A percentile compares a stretch with the other conserved stretches of the same genome.
Conservation (phyloP, 495 filamentous ascomycete species). For the Endocarpon pusillum region DNA sequence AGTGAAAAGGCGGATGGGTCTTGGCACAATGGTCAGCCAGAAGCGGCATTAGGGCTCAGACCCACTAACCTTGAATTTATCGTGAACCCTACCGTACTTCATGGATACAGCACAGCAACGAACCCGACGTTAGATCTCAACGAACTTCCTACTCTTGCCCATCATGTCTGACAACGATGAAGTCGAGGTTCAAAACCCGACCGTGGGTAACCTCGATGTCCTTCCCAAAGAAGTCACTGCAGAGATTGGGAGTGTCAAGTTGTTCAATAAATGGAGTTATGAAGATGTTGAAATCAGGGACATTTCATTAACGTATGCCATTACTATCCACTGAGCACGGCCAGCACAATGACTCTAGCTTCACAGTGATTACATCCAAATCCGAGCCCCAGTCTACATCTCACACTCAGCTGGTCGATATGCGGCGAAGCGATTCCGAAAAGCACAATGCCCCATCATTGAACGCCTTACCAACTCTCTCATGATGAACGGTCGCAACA, state of each 20-base stretch:
- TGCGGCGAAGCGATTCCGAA: constrained; percentile 98
- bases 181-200: constrained; percentile 70
- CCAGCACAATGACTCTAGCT: constrained; percentile 29
- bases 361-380: constrained; percentile 95
- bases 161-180: constrained; percentile 97
- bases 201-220: constrained; percentile 48
- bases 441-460: constrained; percentile 99
- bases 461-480: constrained; percentile 99
- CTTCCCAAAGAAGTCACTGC: constrained; percentile 88
- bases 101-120: too few species aligned
- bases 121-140: too few species aligned
- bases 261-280: constrained; percentile 96
- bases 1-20: too few species aligned
- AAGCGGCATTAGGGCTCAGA: too few species aligned
- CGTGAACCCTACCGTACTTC: too few species aligned
- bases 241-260: constrained; percentile 87
- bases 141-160: too few species aligned
- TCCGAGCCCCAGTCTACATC: constrained; percentile 94
- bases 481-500: constrained; percentile 99
- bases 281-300: constrained; percentile 99
- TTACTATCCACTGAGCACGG: not conserved
- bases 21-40: too few species aligned
- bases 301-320: constrained; percentile 95
- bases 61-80: too few species aligned
- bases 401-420: constrained; percentile 97